Evolutionary conservation across 345 rosid species (phyloP).

Genomic region (Populus pruinosa): DNA sequence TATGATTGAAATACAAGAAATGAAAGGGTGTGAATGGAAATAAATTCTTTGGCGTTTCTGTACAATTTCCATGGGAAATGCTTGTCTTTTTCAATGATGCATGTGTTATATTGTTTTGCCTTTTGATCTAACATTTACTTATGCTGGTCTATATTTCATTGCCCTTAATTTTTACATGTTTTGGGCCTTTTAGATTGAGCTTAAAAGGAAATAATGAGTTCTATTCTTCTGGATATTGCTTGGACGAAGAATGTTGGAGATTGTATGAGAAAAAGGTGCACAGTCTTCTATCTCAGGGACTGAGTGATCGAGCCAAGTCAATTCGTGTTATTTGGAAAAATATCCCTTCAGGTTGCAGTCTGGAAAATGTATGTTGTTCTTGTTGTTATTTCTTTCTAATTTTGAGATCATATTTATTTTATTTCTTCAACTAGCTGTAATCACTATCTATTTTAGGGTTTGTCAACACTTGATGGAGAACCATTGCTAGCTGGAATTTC

Average conservation of each 20-base stretch:
- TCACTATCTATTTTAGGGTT: slow-evolving; percentile 50
- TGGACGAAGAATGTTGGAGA: slow-evolving; percentile 93
- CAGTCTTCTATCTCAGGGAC: slow-evolving; percentile 61
- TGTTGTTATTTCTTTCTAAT: not conserved
- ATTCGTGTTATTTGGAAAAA: slow-evolving; percentile 83
- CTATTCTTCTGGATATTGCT: slow-evolving; percentile 60
- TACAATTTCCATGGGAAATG: too few species aligned
- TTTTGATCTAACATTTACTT: not conserved
- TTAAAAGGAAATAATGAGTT: slow-evolving; percentile 50
- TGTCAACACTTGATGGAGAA: slow-evolving; percentile 53
- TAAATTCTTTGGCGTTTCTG: not conserved
- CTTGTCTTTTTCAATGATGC: not conserved
- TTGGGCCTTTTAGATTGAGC: slow-evolving; percentile 52
- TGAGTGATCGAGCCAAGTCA: slow-evolving; percentile 68
- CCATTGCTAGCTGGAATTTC: slow-evolving; percentile 77
- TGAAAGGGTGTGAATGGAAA: not conserved
- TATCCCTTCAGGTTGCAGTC: slow-evolving; percentile 40
- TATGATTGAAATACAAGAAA: not conserved
- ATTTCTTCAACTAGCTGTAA: slow-evolving; percentile 3
- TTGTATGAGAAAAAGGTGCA: slow-evolving; percentile 69
- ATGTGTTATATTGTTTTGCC: not conserved
- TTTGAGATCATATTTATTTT: not conserved
- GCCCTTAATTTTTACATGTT: slow-evolving; percentile 14
- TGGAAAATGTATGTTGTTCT: slow-evolving; percentile 56
- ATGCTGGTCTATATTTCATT: slow-evolving; percentile 6